Base-by-base conservation (phyloP, 371 early-diverging fungal species). In the Basidiobolus meristosporus region DNA sequence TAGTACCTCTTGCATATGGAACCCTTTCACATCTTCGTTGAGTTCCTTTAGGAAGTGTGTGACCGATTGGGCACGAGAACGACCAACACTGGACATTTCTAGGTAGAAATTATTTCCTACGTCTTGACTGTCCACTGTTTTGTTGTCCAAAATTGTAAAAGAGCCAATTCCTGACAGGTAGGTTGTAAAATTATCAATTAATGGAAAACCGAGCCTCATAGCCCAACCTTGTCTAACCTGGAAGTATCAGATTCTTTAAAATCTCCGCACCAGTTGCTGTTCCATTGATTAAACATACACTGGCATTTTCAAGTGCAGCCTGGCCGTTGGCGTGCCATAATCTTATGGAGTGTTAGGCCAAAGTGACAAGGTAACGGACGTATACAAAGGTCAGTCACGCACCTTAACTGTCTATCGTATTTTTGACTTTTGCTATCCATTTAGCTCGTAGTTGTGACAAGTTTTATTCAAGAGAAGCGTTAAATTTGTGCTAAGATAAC, bases 251-350 rank as follows among this genome's bases (percentile, higher is more conserved):
- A 51, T 96, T 92, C 57, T 96, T 96, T 26, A 96, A 61, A 16
- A 75, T 67, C 49, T 96, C 97, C 23, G 89, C 75, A 2, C 88
- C 91, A 10, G 78, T 73, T 2, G 85, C 74, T 3, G 77, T 68
- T 31, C 70, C 89, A 46, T 83, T 73, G 20, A 96, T 40, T n/a
- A 90, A 64, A 39, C 78, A 80, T 30, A 96, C 68, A 22, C 73
- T 67, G 10, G 92, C 68, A 26, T 56, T 54, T 49, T 90, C 91
- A 23, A 96, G 71, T 7, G 82, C 82, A 2, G 68, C 56, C 58
- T 96, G 95, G 12, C 97, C 97, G 37, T 70, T 78, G 3, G 71
- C 72, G 26, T 82, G 74, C 97, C 97, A 96, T 16, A 96, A 67
- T 43, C 96, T 84, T n/a, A n/a, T n/a, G n/a, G n/a, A n/a, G n/a